A percentile compares a stretch with the other conserved stretches of the same genome.
Evolutionary conservation across 768 basidiomycete genomes (phyloP).

Genomic region (Leccinum pellstonianum): DNA sequence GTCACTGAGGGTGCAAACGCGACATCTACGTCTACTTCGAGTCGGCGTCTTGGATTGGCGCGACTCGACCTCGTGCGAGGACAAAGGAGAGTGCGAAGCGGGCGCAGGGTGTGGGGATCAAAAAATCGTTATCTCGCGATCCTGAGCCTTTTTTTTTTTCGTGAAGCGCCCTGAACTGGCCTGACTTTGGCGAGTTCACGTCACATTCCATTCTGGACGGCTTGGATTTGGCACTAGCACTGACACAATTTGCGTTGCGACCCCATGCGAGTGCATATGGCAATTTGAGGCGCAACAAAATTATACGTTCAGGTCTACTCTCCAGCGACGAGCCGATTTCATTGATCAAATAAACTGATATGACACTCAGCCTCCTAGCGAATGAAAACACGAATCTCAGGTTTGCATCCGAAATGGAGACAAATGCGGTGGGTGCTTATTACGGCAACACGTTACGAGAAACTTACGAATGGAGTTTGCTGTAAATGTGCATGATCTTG

Average conservation of each 20-base stretch:
- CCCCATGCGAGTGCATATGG: constrained; percentile 1
- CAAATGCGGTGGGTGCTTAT: constrained; percentile 25
- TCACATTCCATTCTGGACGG: constrained; percentile 23
- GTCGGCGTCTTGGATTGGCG: constrained; percentile 28
- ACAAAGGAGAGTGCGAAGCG: constrained; percentile 8
- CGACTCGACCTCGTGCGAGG: constrained; percentile 14
- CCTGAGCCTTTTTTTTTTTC: constrained; percentile 12
- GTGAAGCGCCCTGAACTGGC: constrained; percentile 13
- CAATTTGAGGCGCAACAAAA: constrained; percentile 5
- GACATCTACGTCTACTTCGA: background rate
- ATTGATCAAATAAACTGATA: constrained; percentile 26
- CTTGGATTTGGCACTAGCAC: background rate
- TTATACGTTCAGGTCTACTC: background rate
- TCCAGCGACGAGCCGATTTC: constrained; percentile 25
- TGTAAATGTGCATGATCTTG: constrained; percentile 29
- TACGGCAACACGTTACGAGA: constrained; percentile 30
- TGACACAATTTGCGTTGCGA: constrained; percentile 11
- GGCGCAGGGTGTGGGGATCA: constrained; percentile 2
- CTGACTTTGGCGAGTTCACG: constrained; percentile 25
- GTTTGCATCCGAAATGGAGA: constrained; percentile 28
- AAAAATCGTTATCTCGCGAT: constrained; percentile 36
- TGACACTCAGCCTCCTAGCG: constrained; percentile 2
- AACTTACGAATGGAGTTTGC: constrained; percentile 27
- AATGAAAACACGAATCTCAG: constrained; percentile 24
- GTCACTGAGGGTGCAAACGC: background rate